These are phyloP conservation scores for Hypoxylon rickii DNA, from an alignment of 495 filamentous ascomycete species.

Conservation along the genomic window DNA sequence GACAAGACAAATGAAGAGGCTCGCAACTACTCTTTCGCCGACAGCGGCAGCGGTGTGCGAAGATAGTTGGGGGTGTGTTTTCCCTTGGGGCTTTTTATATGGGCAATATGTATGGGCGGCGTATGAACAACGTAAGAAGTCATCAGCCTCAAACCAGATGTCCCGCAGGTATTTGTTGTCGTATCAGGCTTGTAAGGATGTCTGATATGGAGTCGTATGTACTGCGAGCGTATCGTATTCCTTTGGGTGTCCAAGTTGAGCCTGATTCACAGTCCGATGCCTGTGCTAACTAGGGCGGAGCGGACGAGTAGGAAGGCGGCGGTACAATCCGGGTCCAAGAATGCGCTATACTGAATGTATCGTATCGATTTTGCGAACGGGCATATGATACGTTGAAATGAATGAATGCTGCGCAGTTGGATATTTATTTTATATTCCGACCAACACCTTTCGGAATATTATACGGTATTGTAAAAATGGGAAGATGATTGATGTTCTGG, in stretches of 20 bases:
- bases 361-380: no score
- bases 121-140: conserved; percentile 4
- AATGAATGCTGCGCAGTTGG: no score
- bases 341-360: no score
- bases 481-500: no score
- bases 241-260: neutral
- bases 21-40: no score
- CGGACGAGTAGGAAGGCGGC: conserved; percentile 3
- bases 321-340: conserved; percentile 10
- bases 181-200: neutral
- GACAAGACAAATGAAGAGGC: no score
- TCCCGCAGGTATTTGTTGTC: conserved; percentile 7
- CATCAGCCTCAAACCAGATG: conserved; percentile 12
- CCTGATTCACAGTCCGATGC: conserved; percentile 2
- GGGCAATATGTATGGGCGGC: neutral
- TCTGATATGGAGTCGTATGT: neutral
- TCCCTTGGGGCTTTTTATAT: neutral
- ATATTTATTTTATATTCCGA: no score
- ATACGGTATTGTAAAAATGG: no score
- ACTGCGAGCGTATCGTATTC: neutral
- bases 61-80: conserved; percentile 25
- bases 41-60: no score
- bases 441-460: no score
- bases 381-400: no score
- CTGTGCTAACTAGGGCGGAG: neutral